Evolutionary conservation across 202 grass and related monocot genomes (phyloP).

Genomic region (Alloteropsis angusta): DNA sequence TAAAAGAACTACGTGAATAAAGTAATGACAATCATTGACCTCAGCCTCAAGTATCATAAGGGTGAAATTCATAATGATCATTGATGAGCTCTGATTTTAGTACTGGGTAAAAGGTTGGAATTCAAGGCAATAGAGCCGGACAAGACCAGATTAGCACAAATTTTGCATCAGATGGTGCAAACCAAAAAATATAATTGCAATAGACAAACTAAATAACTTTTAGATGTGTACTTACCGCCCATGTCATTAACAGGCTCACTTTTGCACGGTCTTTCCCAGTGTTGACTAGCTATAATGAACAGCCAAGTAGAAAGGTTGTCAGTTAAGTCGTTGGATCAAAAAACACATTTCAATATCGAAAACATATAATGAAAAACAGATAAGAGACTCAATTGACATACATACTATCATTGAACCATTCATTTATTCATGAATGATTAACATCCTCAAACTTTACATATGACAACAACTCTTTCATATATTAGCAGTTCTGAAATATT

Average conservation of each 20-base stretch:
- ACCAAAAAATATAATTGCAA: background rate
- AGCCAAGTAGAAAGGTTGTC: constrained; percentile 14
- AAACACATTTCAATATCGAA: constrained; percentile 13
- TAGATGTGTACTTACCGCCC: constrained; percentile 64
- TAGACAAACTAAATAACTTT: background rate
- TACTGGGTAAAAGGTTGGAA: background rate
- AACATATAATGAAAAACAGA: background rate
- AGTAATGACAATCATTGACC: background rate
- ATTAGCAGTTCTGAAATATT: background rate
- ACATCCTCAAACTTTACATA: background rate
- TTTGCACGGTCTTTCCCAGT: constrained; percentile 95
- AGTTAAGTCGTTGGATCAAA: constrained; percentile 8
- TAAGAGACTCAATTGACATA: background rate
- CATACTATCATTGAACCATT: constrained; percentile 6
- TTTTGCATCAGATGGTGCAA: background rate
- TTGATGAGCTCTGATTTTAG: background rate
- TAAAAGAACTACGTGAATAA: background rate
- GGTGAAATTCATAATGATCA: background rate
- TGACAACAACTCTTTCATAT: background rate
- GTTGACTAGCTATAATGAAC: constrained; percentile 75
- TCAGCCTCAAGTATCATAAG: constrained; percentile 4
- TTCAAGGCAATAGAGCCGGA: background rate
- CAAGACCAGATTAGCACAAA: background rate
- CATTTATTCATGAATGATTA: background rate
- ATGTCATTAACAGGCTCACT: constrained; percentile 94